Evolutionary conservation across 2,329 filamentous ascomycete genomes (phyloP).

Genomic region (Peltaster fructicola): DNA sequence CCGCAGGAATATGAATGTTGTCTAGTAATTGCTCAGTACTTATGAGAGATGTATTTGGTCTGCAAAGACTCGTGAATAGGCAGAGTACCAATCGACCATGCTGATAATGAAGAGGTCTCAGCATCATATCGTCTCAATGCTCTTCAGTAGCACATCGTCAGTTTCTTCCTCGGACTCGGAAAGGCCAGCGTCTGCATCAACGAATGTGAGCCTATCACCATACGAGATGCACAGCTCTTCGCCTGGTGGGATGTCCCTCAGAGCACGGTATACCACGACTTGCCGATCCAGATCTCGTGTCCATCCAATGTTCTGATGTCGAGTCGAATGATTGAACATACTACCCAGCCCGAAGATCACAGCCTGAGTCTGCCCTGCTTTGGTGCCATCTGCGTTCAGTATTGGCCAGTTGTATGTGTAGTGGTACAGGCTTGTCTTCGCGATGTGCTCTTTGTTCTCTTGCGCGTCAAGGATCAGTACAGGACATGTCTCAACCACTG

Average conservation of each 20-base stretch:
- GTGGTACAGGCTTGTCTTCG: slow-evolving; percentile 34
- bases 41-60: no score
- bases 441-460: slow-evolving; percentile 32
- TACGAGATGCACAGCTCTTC: slow-evolving; percentile 39
- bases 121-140: neutral
- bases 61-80: no score
- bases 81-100: no score
- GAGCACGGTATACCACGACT: slow-evolving; percentile 31
- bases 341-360: slow-evolving; percentile 37
- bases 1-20: no score
- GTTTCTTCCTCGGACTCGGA: no score
- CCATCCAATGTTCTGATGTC: slow-evolving; percentile 39
- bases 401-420: slow-evolving; percentile 38
- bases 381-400: slow-evolving; percentile 4
- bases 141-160: no score
- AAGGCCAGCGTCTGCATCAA: slow-evolving; percentile 22
- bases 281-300: slow-evolving; percentile 28
- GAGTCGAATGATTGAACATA: slow-evolving; percentile 40
- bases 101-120: no score
- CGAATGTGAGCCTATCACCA: slow-evolving; percentile 28
- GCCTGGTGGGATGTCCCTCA: slow-evolving; percentile 32
- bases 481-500: slow-evolving; percentile 34
- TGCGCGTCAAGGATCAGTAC: slow-evolving; percentile 31
- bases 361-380: slow-evolving; percentile 25
- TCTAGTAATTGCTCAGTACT: no score